These are phyloP conservation scores for Quercus tomentella DNA, from an alignment of 331 rosid species.

Conservation along the genomic window DNA sequence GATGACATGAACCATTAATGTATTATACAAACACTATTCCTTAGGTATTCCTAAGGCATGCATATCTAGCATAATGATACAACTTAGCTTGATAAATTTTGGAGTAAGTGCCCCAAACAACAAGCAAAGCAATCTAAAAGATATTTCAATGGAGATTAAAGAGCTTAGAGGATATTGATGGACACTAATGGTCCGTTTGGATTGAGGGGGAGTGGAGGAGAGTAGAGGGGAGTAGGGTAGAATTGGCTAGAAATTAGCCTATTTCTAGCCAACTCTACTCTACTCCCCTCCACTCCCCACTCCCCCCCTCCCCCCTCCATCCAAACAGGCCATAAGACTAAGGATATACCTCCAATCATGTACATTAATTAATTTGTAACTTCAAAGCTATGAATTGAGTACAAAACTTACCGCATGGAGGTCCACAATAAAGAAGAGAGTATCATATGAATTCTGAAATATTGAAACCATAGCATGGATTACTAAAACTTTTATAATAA, in stretches of 20 bases:
- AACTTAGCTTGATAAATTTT: background rate
- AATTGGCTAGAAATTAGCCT: too few species aligned
- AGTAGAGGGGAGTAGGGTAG: too few species aligned
- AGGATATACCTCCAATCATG: background rate
- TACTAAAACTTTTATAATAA: conserved; percentile 2
- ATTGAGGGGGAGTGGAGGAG: too few species aligned
- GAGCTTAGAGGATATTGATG: background rate
- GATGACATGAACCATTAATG: too few species aligned
- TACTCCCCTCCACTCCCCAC: too few species aligned
- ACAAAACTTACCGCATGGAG: conserved; percentile 79
- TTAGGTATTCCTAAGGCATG: background rate
- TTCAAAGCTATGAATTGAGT: conserved; percentile 12
- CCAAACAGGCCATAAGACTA: background rate
- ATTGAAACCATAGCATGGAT: conserved; percentile 13
- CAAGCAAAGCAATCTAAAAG: background rate
- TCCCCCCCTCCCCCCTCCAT: too few species aligned
- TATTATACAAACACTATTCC: too few species aligned
- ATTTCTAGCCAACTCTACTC: too few species aligned
- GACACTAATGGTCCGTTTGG: background rate
- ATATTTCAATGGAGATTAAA: background rate
- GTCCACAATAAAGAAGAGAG: conserved; percentile 93
- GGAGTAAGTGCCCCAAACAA: background rate
- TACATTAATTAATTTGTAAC: background rate
- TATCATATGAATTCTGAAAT: conserved; percentile 74
- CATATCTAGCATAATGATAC: background rate